Percentiles rank a stretch among this genome's conserved stretches.
phyloP scores from a whole-genome alignment of 1,284 basidiomycete species.

The Garcileccinum viscosum region DNA sequence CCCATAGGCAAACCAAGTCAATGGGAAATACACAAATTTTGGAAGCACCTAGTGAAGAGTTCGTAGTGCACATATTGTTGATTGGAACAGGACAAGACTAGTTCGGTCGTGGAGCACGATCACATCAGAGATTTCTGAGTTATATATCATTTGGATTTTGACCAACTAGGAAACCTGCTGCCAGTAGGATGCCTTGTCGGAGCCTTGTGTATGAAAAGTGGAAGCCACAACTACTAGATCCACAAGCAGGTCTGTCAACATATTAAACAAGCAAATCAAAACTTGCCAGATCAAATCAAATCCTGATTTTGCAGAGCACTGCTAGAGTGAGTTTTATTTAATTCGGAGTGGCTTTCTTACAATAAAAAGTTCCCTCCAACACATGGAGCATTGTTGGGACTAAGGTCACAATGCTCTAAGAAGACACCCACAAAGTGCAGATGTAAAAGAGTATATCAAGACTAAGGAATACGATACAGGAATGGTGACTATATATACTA shows the following conservation, averaged over 20 bases:
- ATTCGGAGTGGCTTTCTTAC: no score
- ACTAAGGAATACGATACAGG: no score
- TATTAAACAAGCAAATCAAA: background rate
- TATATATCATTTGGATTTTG: background rate
- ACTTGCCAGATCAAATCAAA: no score
- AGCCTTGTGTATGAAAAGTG: background rate
- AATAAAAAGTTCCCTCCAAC: no score
- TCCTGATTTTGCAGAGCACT: no score
- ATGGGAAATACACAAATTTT: background rate
- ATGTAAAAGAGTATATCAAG: no score
- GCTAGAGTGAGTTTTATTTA: no score
- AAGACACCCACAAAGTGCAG: no score
- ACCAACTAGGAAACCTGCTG: background rate
- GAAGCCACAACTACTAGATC: background rate
- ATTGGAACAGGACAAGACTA: background rate
- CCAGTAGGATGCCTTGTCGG: background rate
- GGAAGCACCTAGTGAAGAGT: background rate
- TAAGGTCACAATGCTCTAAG: no score
- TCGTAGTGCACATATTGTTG: background rate
- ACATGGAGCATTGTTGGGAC: no score
- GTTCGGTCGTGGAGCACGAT: background rate
- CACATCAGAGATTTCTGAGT: background rate
- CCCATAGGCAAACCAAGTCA: no score
- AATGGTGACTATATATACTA: no score
- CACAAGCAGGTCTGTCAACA: background rate